These are phyloP conservation scores for Exserohilum turcica DNA, from an alignment of 2,329 filamentous ascomycete genomes.

Conservation along the genomic window DNA sequence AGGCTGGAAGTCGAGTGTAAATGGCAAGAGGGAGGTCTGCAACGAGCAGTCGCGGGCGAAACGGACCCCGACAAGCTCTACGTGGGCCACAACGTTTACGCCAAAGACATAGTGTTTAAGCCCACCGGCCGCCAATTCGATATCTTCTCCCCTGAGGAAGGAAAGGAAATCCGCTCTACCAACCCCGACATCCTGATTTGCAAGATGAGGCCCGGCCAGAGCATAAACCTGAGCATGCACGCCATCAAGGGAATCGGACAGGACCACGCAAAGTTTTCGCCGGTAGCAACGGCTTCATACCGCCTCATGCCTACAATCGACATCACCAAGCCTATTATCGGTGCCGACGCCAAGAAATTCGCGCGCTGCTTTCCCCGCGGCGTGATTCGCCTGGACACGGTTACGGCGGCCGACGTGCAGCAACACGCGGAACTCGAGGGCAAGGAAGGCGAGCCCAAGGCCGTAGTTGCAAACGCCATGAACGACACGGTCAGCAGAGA, in stretches of 20 bases:
- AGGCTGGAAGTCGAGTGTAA: constrained; percentile 79
- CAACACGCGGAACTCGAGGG: constrained; percentile 69
- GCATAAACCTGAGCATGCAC: constrained; percentile 85
- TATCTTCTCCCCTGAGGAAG: constrained; percentile 39
- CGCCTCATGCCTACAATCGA: constrained; percentile 85
- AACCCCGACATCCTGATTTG: constrained; percentile 94
- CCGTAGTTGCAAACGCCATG: constrained; percentile 86
- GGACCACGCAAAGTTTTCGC: constrained; percentile 97
- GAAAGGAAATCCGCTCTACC: constrained; percentile 73
- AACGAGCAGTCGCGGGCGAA: constrained; percentile 68
- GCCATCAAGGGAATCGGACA: constrained; percentile 92
- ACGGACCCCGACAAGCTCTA: constrained; percentile 84
- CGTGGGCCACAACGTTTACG: constrained; percentile 72
- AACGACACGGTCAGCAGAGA: constrained; percentile 95
- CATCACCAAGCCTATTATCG: constrained; percentile 82
- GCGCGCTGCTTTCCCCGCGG: constrained; percentile 85
- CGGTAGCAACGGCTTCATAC: constrained; percentile 93
- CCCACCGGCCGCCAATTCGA: constrained; percentile 66
- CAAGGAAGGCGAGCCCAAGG: constrained; percentile 80
- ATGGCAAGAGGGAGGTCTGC: constrained; percentile 67
- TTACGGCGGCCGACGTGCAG: constrained; percentile 70
- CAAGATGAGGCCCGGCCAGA: constrained; percentile 89
- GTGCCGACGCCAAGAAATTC: constrained; percentile 87
- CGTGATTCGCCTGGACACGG: constrained; percentile 78
- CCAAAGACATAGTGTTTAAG: constrained; percentile 68